phyloP scores from a whole-genome alignment of 2,329 filamentous ascomycete genomes.

The Beauveria australis region DNA sequence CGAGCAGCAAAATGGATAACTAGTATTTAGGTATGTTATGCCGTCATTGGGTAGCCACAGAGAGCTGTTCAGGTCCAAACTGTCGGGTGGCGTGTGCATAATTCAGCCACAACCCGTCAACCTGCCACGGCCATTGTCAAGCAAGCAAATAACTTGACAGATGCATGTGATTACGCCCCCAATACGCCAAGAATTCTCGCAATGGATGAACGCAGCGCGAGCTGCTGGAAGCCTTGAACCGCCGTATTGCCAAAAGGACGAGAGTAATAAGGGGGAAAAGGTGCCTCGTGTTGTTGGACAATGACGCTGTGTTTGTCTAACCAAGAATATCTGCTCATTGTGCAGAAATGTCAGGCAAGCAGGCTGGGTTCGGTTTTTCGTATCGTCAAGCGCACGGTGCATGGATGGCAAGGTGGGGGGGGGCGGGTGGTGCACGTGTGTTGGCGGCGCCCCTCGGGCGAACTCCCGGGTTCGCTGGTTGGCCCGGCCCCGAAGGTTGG shows the following conservation, averaged over 20 bases:
- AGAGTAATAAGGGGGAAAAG: no score
- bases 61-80: not conserved
- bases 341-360: not conserved
- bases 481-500: not conserved
- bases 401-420: not conserved
- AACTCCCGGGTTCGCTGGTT: slow-evolving; percentile 1
- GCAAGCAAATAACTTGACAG: not conserved
- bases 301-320: not conserved
- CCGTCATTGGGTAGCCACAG: not conserved
- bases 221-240: no score
- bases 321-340: no score
- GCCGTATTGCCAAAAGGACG: no score
- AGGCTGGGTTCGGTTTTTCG: slow-evolving; percentile 3
- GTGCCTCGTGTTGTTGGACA: not conserved
- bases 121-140: not conserved
- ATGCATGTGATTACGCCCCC: not conserved
- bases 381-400: not conserved
- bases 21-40: no score
- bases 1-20: not conserved
- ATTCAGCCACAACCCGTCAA: not conserved
- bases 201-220: no score
- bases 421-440: not conserved
- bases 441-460: not conserved
- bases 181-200: no score
- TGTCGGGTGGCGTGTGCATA: not conserved